A percentile compares a stretch with the other conserved stretches of the same genome.
phyloP scores from a whole-genome alignment of 768 basidiomycete genomes.

The Chiua virens region DNA sequence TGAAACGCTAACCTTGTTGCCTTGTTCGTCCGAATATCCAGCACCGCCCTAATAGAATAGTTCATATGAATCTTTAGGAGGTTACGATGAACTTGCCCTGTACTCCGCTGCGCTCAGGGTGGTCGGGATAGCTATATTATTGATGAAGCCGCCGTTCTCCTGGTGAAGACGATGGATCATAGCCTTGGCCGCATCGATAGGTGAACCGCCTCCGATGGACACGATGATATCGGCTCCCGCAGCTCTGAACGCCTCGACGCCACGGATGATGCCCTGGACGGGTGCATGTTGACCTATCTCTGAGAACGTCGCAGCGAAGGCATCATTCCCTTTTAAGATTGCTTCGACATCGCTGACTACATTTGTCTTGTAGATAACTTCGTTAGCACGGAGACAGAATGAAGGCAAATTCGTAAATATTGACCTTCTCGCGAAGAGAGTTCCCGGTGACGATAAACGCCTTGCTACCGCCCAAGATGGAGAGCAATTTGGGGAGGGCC shows the following conservation, averaged over 20 bases:
- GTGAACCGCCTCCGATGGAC: constrained; percentile 77
- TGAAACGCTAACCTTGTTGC: constrained; percentile 56
- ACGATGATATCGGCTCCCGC: constrained; percentile 67
- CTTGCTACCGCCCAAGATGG: constrained; percentile 54
- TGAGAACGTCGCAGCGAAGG: constrained; percentile 68
- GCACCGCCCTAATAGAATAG: constrained; percentile 50
- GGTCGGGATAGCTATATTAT: constrained; percentile 80
- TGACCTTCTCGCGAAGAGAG: constrained; percentile 62
- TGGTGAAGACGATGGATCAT: constrained; percentile 64
- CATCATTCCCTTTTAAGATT: constrained; percentile 54
- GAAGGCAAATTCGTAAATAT: not conserved
- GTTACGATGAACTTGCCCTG: constrained; percentile 41
- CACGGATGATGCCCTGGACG: constrained; percentile 61
- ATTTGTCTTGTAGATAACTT: constrained; percentile 21
- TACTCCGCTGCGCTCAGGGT: constrained; percentile 81
- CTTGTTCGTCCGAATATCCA: constrained; percentile 70
- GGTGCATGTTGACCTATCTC: constrained; percentile 76
- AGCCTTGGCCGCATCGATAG: constrained; percentile 75
- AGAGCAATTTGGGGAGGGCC: constrained; percentile 63
- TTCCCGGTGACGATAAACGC: constrained; percentile 73
- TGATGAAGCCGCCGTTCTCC: constrained; percentile 52
- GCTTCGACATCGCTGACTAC: constrained; percentile 26
- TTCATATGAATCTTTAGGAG: not conserved
- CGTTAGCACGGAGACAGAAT: constrained; percentile 7
- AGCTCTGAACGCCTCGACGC: constrained; percentile 53